These are phyloP conservation scores for Leptomonas pyrrhocoris DNA, from an alignment of 208 protist species.

Conservation along the genomic window DNA sequence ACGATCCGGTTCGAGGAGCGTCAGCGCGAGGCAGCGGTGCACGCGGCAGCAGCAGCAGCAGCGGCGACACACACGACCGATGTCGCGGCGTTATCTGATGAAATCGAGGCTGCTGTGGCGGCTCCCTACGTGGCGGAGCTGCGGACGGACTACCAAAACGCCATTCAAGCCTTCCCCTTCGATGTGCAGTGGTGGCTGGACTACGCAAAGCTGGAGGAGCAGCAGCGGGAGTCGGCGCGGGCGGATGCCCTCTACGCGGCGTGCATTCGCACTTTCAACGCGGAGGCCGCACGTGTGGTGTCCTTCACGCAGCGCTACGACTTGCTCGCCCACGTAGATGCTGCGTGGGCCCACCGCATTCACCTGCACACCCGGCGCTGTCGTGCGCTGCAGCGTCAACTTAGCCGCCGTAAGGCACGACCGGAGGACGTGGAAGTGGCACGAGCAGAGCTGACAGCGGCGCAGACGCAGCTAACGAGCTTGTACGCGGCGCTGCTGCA, in stretches of 20 bases:
- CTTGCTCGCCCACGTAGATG: slow-evolving; percentile 68
- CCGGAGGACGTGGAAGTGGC: slow-evolving; percentile 22
- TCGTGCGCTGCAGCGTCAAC: slow-evolving; percentile 24
- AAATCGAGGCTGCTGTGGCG: slow-evolving; percentile 9
- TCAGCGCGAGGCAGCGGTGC: slow-evolving; percentile 18
- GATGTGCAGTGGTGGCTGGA: slow-evolving; percentile 67
- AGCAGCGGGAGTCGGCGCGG: slow-evolving; percentile 50
- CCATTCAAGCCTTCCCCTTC: slow-evolving; percentile 66
- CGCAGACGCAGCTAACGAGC: slow-evolving; percentile 30
- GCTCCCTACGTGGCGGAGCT: slow-evolving; percentile 33
- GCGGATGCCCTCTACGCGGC: slow-evolving; percentile 62
- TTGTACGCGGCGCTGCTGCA: slow-evolving; percentile 64
- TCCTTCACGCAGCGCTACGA: slow-evolving; percentile 77
- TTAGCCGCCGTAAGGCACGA: slow-evolving; percentile 1
- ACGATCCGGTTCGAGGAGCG: slow-evolving; percentile 50
- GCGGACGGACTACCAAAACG: slow-evolving; percentile 54
- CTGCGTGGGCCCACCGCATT: slow-evolving; percentile 66
- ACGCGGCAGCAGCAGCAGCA: background rate
- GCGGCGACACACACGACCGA: background rate
- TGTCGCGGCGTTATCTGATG: background rate
- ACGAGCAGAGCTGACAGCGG: slow-evolving; percentile 20
- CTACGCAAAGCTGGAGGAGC: slow-evolving; percentile 82
- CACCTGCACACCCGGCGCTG: slow-evolving; percentile 49
- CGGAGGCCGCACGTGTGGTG: slow-evolving; percentile 38
- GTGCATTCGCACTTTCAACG: slow-evolving; percentile 57